Base-by-base conservation (phyloP, 805 yeast genomes). In the Debaryomyces prosopidis region DNA sequence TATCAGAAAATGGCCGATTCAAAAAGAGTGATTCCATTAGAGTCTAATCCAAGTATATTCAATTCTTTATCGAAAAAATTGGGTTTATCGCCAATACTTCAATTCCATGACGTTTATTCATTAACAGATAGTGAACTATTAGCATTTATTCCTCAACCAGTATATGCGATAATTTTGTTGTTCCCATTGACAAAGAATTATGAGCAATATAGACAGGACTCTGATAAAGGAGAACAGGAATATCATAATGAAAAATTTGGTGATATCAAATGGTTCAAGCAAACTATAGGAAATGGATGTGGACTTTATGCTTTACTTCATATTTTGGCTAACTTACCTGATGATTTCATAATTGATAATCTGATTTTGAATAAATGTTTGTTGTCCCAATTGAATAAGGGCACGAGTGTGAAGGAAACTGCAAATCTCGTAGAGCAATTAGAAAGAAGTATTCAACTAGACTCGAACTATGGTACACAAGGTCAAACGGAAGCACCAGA, bases 241-340 rank as follows among this genome's bases (percentile, higher is more conserved):
- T 54, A 54, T 26, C 43, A 56, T 10, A 62, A 65, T 36, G 72
- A 71, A 39, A 45, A 54, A 16, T 51, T 59, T 5, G 67, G 55
- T 5, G 56, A 64, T 9, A 70, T 82, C 12, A 52, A 76, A n/a
- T 94, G 98, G 97, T 81, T 84, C 55, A 82, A 81, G 53, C 99
- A 92, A 58, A 82, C 90, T 0, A 80, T 94, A 14, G 80, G 79
- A 50, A 92, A 92, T 61, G 95, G 96, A 0, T 92, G 99, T 69
- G 99, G 99, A 4, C 76, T 95, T 27, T 89, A 87, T 65, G 98
- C 96, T 0, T 63, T 94, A 38, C 68, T 92, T 17, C 97, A 92
- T 56, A 50, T 69, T 1, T 56, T 79, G 31, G 52, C 72, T 27
- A 80, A 80, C 52, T 53, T 80, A 39, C 78, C 82, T 1, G 46